A percentile compares a stretch with the other conserved stretches of the same genome.
These are phyloP conservation scores for Ophiostoma fasciatum DNA, from an alignment of 2,329 filamentous ascomycete genomes.

Conservation along the genomic window DNA sequence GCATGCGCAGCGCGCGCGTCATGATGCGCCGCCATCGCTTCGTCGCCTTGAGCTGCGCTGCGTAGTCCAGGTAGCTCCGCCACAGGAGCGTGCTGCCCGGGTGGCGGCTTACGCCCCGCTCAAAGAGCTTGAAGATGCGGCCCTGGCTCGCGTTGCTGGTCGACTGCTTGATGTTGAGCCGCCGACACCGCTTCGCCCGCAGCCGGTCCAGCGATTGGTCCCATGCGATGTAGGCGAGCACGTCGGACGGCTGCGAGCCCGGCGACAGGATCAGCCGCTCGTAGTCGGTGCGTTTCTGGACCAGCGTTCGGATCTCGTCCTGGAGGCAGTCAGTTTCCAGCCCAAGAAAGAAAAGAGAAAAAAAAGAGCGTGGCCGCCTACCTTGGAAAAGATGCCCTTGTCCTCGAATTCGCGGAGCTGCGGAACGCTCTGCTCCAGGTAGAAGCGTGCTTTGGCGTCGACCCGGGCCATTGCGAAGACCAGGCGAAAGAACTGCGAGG, in stretches of 20 bases:
- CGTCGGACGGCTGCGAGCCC: conserved; percentile 62
- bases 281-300: conserved; percentile 81
- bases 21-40: conserved; percentile 51
- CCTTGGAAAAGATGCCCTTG: conserved; percentile 79
- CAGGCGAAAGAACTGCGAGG: no score
- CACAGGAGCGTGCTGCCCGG: conserved; percentile 69
- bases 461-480: conserved; percentile 66
- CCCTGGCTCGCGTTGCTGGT: conserved; percentile 60
- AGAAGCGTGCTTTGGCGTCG: conserved; percentile 89
- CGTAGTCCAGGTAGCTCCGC: conserved; percentile 80
- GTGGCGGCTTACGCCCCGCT: conserved; percentile 73
- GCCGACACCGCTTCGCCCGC: conserved; percentile 66
- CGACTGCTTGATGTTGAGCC: conserved; percentile 58
- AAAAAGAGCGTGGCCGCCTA: conserved; percentile 26
- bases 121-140: conserved; percentile 78
- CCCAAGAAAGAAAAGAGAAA: conserved; percentile 1
- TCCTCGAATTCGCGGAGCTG: conserved; percentile 86
- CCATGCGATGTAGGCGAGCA: conserved; percentile 67
- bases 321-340: conserved; percentile 24
- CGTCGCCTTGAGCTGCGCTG: conserved; percentile 49
- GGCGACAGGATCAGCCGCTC: conserved; percentile 82
- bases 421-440: conserved; percentile 79
- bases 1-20: conserved; percentile 62
- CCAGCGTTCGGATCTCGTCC: conserved; percentile 82
- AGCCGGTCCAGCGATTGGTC: conserved; percentile 58